A percentile compares a stretch with the other conserved stretches of the same genome.
phyloP scores from a whole-genome alignment of 139 green algal genomes.

The Haematococcus lacustris region DNA sequence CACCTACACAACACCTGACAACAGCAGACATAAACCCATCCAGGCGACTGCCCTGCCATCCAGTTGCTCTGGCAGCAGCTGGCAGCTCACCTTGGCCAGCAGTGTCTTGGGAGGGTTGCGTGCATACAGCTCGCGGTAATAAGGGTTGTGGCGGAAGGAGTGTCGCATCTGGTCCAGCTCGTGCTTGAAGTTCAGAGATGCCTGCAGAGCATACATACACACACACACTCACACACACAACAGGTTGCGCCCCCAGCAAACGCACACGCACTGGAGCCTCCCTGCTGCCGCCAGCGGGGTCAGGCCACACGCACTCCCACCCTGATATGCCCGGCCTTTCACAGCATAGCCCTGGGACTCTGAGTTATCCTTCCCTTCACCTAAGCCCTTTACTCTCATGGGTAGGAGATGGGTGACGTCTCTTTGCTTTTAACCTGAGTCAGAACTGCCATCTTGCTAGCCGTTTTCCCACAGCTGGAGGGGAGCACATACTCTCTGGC shows the following conservation, averaged over 20 bases:
- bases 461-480: background rate
- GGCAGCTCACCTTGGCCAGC: constrained; percentile 1
- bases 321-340: background rate
- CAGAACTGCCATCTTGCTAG: background rate
- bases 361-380: background rate
- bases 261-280: background rate
- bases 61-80: too few relatives aligned
- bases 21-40: too few relatives aligned
- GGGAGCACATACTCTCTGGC: background rate
- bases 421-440: background rate
- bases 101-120: constrained; percentile 6
- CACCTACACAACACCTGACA: too few relatives aligned
- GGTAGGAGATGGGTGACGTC: too few relatives aligned
- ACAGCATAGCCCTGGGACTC: background rate
- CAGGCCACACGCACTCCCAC: too few relatives aligned
- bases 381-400: too few relatives aligned
- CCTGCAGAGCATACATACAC: constrained; percentile 12
- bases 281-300: background rate
- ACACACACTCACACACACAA: background rate
- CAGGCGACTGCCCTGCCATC: too few relatives aligned
- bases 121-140: constrained; percentile 11
- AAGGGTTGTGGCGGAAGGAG: constrained; percentile 44
- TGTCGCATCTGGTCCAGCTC: constrained; percentile 61
- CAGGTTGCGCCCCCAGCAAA: background rate
- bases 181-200: constrained; percentile 60